Conservation (phyloP, 1,139 yeast species). For the Yamadazyma taylorii region DNA sequence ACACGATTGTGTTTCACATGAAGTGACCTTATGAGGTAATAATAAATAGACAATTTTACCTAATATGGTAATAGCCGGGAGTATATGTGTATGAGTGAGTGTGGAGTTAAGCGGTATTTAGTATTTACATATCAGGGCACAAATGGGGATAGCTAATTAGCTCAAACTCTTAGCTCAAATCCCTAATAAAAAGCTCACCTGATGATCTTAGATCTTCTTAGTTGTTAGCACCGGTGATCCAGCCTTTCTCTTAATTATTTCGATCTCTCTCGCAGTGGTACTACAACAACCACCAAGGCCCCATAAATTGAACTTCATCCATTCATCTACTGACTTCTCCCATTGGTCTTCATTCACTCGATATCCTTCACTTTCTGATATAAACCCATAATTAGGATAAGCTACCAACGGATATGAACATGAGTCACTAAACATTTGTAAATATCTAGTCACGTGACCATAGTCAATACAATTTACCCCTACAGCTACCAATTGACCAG, state of each 20-base stretch:
- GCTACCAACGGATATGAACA: conserved; percentile 24
- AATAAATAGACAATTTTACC: no score
- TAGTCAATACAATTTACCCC: conserved; percentile 45
- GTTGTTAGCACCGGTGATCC: no score
- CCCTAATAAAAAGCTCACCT: no score
- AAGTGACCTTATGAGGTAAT: no score
- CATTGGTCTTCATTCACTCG: conserved; percentile 23
- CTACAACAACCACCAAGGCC: conserved; percentile 63
- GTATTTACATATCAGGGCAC: no score
- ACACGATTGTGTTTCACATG: no score
- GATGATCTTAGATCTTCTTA: no score
- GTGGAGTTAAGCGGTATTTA: no score
- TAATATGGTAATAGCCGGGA: no score
- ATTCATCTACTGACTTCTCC: conserved; percentile 27
- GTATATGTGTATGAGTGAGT: no score
- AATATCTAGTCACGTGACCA: conserved; percentile 18
- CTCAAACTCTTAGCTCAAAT: no score
- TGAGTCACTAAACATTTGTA: conserved; percentile 7
- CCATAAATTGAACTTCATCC: conserved; percentile 34
- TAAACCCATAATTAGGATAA: conserved; percentile 44
- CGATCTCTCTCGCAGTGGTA: conserved; percentile 48
- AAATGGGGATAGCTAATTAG: no score
- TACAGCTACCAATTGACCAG: conserved; percentile 26
- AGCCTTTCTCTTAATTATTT: not conserved
- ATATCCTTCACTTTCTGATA: conserved; percentile 17